Percentiles rank a stretch among this genome's conserved stretches.
Conservation (phyloP, 352 stramenopile species). For the Chrysophaeum taylorii region DNA sequence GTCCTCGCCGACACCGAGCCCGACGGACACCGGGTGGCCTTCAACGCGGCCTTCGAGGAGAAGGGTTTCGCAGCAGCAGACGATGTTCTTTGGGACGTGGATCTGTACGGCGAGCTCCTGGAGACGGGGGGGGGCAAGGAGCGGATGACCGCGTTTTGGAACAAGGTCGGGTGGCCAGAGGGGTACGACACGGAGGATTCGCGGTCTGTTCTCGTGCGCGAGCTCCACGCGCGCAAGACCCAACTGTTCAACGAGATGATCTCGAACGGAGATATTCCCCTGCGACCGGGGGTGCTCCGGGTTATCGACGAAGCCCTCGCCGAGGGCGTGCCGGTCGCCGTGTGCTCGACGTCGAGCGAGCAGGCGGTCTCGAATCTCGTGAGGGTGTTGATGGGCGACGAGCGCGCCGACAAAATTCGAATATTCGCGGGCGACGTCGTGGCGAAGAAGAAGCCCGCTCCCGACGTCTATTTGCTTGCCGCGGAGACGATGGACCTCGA, state of each 20-base stretch:
- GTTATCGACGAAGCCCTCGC: constrained; percentile 47
- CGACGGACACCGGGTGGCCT: constrained; percentile 55
- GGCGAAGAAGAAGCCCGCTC: constrained; percentile 55
- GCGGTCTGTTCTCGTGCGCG: constrained; percentile 44
- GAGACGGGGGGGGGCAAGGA: constrained; percentile 62
- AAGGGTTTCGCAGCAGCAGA: too few relatives aligned
- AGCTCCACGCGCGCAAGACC: constrained; percentile 63
- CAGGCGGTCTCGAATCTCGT: constrained; percentile 44
- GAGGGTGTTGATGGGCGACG: constrained; percentile 48
- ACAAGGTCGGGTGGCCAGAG: constrained; percentile 52
- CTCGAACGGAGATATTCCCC: constrained; percentile 36
- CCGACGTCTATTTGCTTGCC: constrained; percentile 63
- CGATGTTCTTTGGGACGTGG: constrained; percentile 50
- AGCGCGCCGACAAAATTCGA: constrained; percentile 42
- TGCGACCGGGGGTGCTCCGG: constrained; percentile 43
- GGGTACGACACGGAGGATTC: constrained; percentile 29
- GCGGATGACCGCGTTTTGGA: constrained; percentile 56
- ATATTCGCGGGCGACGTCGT: constrained; percentile 69
- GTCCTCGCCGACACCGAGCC: constrained; percentile 64
- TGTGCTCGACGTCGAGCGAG: constrained; percentile 58
- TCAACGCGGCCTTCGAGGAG: constrained; percentile 58
- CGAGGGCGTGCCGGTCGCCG: constrained; percentile 34
- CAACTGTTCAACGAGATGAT: constrained; percentile 61
- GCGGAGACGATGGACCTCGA: constrained; percentile 52
- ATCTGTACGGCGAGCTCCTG: constrained; percentile 57